These are phyloP conservation scores for Lasiodiplodia theobromae DNA, from an alignment of 2,329 filamentous ascomycete genomes.

Conservation along the genomic window DNA sequence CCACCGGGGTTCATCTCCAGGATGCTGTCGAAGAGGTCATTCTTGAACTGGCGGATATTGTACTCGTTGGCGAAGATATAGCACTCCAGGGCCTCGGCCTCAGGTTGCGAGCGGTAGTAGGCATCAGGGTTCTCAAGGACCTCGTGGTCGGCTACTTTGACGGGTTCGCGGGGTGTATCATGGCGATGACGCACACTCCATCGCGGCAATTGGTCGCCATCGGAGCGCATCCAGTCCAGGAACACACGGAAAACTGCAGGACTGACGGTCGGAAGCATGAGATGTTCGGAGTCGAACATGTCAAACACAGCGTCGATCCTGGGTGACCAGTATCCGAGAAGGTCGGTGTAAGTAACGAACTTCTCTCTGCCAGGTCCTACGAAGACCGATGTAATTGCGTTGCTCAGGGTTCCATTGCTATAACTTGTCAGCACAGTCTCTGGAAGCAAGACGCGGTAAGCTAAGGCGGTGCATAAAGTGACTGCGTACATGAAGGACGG, in stretches of 20 bases:
- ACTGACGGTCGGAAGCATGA: neutral
- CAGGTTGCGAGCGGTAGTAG: conserved; percentile 10
- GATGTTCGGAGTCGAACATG: neutral
- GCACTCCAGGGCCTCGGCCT: conserved; percentile 3
- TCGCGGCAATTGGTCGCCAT: neutral
- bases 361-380: neutral
- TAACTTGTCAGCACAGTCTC: neutral
- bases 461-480: too few relatives aligned
- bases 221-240: conserved; percentile 17
- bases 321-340: neutral
- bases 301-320: neutral
- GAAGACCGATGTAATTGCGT: neutral
- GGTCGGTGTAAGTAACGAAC: conserved; percentile 1
- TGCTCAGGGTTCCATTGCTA: conserved; percentile 11
- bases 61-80: conserved; percentile 22
- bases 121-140: neutral
- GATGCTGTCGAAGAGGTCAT: conserved; percentile 25
- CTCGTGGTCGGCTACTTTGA: neutral
- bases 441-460: neutral
- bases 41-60: conserved; percentile 10
- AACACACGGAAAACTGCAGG: conserved; percentile 8
- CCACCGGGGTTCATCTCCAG: neutral
- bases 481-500: conserved; percentile 1
- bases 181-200: neutral
- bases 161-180: neutral